These are phyloP conservation scores for Nemania abortiva DNA, from an alignment of 2,329 filamentous ascomycete genomes.

Conservation along the genomic window DNA sequence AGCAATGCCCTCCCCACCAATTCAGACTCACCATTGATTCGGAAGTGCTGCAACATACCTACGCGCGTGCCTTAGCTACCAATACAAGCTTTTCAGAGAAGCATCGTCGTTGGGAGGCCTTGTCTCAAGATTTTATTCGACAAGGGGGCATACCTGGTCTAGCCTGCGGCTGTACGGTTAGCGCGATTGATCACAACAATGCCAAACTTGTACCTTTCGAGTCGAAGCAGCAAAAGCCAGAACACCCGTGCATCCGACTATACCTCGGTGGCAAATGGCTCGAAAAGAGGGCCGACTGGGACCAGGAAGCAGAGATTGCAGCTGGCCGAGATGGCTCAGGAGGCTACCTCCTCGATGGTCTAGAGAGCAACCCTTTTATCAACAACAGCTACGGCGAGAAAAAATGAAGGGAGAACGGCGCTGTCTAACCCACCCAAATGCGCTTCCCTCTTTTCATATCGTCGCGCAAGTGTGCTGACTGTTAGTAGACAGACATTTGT, in stretches of 20 bases:
- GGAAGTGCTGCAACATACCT: conserved; percentile 30
- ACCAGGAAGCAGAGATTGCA: conserved; percentile 54
- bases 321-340: conserved; percentile 59
- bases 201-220: conserved; percentile 61
- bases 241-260: conserved; percentile 60
- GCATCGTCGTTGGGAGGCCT: conserved; percentile 53
- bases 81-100: conserved; percentile 49
- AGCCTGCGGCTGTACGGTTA: conserved; percentile 59
- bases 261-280: conserved; percentile 60
- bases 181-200: conserved; percentile 59
- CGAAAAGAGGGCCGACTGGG: conserved; percentile 58
- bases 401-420: conserved; percentile 16
- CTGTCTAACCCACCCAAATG: not conserved
- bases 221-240: conserved; percentile 61
- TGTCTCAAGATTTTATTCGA: conserved; percentile 55
- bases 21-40: conserved; percentile 37
- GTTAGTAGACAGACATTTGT: conserved; percentile 15
- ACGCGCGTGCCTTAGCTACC: conserved; percentile 28
- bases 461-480: conserved; percentile 30
- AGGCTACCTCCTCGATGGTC: conserved; percentile 54
- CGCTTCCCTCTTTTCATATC: conserved; percentile 7
- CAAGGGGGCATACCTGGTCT: conserved; percentile 52
- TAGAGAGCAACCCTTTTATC: conserved; percentile 46
- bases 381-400: not conserved
- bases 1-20: conserved; percentile 53